Evolutionary conservation across 441 rosid species (phyloP).

Genomic region (Pelargonium fulgidum): DNA sequence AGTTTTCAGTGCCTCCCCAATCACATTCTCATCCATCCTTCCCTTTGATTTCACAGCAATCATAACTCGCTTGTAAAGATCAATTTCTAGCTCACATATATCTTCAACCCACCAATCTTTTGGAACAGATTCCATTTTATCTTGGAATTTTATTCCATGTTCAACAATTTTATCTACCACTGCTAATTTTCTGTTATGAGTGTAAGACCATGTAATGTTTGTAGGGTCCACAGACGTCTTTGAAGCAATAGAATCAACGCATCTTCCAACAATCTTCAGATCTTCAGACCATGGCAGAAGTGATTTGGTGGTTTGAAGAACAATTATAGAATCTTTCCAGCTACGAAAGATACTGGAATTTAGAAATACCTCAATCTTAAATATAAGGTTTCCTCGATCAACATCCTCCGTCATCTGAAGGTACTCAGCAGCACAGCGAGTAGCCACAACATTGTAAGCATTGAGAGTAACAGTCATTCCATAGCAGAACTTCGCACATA

Average conservation of each 20-base stretch:
- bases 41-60: constrained; percentile 65
- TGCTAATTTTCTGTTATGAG: constrained; percentile 64
- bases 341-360: constrained; percentile 77
- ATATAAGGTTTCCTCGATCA: constrained; percentile 76
- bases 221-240: constrained; percentile 72
- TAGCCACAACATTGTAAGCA: constrained; percentile 77
- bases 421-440: constrained; percentile 89
- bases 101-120: constrained; percentile 99
- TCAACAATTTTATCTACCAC: constrained; percentile 44
- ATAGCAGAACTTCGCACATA: constrained; percentile 92
- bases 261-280: constrained; percentile 74
- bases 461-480: constrained; percentile 84
- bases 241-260: constrained; percentile 79
- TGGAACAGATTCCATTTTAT: constrained; percentile 55
- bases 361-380: constrained; percentile 80
- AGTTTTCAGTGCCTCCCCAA: constrained; percentile 73
- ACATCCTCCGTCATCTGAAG: constrained; percentile 88
- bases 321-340: constrained; percentile 95
- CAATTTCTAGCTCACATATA: constrained; percentile 72
- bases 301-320: constrained; percentile 77
- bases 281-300: constrained; percentile 85
- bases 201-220: constrained; percentile 82
- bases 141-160: constrained; percentile 33
- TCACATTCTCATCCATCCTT: constrained; percentile 57
- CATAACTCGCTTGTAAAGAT: constrained; percentile 70